phyloP scores from a whole-genome alignment of 768 basidiomycete genomes.

The Hygrophorus pudorinus region DNA sequence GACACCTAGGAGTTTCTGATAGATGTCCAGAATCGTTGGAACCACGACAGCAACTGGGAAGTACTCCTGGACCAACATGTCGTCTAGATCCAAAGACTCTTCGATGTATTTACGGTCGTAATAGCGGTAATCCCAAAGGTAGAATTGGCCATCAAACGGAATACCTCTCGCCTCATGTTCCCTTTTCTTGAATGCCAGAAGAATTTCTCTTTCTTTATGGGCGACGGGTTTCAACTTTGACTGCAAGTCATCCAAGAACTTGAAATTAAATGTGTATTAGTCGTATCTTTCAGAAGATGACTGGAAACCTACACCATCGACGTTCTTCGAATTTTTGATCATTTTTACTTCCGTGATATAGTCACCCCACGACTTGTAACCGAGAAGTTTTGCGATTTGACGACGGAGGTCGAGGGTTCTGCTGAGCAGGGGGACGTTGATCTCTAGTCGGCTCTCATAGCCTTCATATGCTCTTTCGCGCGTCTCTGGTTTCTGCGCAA shows the following conservation, averaged over 20 bases:
- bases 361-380: conserved; percentile 77
- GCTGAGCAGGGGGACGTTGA: conserved; percentile 63
- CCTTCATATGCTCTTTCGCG: conserved; percentile 57
- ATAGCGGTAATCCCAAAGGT: conserved; percentile 80
- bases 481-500: conserved; percentile 59
- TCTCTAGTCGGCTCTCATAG: conserved; percentile 54
- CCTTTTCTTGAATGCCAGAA: conserved; percentile 66
- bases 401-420: conserved; percentile 64
- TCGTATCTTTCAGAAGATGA: background rate
- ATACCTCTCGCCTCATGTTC: conserved; percentile 52
- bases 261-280: conserved; percentile 3
- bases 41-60: conserved; percentile 83
- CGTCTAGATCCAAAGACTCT: conserved; percentile 58
- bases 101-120: conserved; percentile 62
- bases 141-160: conserved; percentile 64
- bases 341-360: conserved; percentile 81
- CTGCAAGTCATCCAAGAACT: conserved; percentile 77
- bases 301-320: conserved; percentile 36
- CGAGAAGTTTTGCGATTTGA: conserved; percentile 54
- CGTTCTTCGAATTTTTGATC: conserved; percentile 61
- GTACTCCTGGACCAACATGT: conserved; percentile 76
- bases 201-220: conserved; percentile 49
- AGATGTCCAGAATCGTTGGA: conserved; percentile 72
- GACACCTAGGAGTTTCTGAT: conserved; percentile 74
- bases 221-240: conserved; percentile 66